These are phyloP conservation scores for Lithospermum erythrorhizon DNA, from an alignment of 257 asterid genomes.

Conservation along the genomic window DNA sequence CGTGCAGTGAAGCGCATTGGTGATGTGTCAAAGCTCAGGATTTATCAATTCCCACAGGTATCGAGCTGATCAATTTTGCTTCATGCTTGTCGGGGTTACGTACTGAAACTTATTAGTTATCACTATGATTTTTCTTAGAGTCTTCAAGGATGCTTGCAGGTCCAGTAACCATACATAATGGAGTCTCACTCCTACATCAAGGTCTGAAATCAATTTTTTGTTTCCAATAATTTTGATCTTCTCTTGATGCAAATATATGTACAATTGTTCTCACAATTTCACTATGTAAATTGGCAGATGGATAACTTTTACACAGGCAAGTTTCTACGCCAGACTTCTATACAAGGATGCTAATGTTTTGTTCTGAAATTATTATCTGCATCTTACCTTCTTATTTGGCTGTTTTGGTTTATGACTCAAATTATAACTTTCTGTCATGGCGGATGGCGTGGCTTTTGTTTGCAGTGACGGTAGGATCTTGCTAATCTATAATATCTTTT, in stretches of 20 bases:
- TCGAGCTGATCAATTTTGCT: neutral
- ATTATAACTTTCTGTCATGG: conserved; percentile 21
- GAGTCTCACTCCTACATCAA: conserved; percentile 68
- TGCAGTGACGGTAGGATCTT: conserved; percentile 50
- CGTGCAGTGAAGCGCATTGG: conserved; percentile 71
- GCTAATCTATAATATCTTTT: too few relatives aligned
- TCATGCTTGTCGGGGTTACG: neutral
- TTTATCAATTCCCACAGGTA: conserved; percentile 73
- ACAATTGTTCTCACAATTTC: conserved; percentile 4
- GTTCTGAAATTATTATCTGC: conserved; percentile 5
- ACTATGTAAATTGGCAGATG: conserved; percentile 42
- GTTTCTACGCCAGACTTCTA: conserved; percentile 13
- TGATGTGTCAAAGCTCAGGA: conserved; percentile 64
- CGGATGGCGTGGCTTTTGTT: conserved; percentile 20
- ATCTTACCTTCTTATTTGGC: conserved; percentile 11
- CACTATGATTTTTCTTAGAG: conserved; percentile 10
- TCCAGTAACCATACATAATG: too few relatives aligned
- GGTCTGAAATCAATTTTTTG: conserved; percentile 27
- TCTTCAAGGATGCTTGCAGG: conserved; percentile 75
- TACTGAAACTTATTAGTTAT: conserved; percentile 7
- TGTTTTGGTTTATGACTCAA: conserved; percentile 11
- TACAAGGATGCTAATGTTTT: neutral
- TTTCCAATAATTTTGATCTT: neutral
- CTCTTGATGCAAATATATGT: neutral
- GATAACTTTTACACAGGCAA: conserved; percentile 85